Evolutionary conservation across 495 filamentous ascomycete species (phyloP).

Genomic region (Parathielavia hyrcaniae): DNA sequence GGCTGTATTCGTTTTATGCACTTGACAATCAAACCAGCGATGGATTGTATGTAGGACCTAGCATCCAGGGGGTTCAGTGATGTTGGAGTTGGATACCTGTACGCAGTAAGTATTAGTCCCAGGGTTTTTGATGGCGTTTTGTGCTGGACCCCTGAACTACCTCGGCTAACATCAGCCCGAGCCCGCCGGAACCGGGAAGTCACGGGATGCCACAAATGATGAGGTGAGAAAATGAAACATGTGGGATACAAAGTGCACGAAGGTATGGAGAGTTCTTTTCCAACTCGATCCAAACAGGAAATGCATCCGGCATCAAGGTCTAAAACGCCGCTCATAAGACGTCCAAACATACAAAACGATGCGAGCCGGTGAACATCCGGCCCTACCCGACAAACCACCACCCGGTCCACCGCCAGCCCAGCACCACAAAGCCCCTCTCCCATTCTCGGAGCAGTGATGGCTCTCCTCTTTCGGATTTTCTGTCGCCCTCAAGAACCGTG

Average conservation of each 20-base stretch:
- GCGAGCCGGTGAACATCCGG: conserved; percentile 3
- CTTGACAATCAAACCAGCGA: no score
- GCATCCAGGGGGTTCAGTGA: no score
- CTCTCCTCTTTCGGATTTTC: conserved; percentile 41
- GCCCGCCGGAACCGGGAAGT: conserved; percentile 8
- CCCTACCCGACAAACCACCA: conserved; percentile 10
- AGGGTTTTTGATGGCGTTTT: no score
- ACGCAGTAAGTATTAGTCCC: no score
- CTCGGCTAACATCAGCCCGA: conserved; percentile 18
- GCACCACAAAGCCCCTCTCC: neutral
- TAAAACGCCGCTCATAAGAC: conserved; percentile 21
- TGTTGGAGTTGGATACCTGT: no score
- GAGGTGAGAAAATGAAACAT: neutral
- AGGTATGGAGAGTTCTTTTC: neutral
- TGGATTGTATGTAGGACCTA: no score
- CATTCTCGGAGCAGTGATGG: neutral
- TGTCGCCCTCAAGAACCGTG: conserved; percentile 34
- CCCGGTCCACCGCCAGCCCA: conserved; percentile 4
- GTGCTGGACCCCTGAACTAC: neutral
- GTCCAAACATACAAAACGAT: neutral
- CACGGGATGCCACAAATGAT: conserved; percentile 4
- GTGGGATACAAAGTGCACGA: neutral
- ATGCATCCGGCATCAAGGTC: conserved; percentile 7
- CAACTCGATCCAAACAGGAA: conserved; percentile 7
- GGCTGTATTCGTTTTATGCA: no score